Evolutionary conservation across 768 basidiomycete genomes (phyloP).

Genomic region (Naematelia encephala): DNA sequence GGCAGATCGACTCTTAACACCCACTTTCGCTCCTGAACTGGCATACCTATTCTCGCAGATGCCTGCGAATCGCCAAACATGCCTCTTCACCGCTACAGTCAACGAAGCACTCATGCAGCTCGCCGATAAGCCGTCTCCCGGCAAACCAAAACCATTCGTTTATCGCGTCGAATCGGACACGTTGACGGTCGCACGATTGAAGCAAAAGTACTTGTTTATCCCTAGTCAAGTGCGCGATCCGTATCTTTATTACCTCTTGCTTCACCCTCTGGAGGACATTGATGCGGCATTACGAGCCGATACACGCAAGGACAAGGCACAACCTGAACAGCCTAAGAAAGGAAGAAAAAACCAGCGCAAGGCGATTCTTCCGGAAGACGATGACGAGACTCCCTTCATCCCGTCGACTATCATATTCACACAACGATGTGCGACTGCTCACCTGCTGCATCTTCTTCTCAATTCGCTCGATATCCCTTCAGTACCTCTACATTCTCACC

Average conservation of each 20-base stretch:
- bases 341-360: slow-evolving; percentile 31
- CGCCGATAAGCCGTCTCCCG: slow-evolving; percentile 68
- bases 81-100: slow-evolving; percentile 92
- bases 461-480: slow-evolving; percentile 76
- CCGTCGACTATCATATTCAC: slow-evolving; percentile 95
- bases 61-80: slow-evolving; percentile 86
- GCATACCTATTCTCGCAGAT: slow-evolving; percentile 70
- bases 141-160: slow-evolving; percentile 82
- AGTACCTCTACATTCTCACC: slow-evolving; percentile 84
- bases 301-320: slow-evolving; percentile 7
- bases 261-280: slow-evolving; percentile 79
- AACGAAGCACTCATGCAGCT: slow-evolving; percentile 79
- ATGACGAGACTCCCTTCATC: slow-evolving; percentile 58
- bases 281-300: slow-evolving; percentile 59
- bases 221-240: slow-evolving; percentile 91
- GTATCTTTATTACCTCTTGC: slow-evolving; percentile 84
- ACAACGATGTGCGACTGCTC: slow-evolving; percentile 81
- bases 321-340: slow-evolving; percentile 19
- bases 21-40: slow-evolving; percentile 84
- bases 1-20: slow-evolving; percentile 85
- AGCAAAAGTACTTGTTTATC: slow-evolving; percentile 84
- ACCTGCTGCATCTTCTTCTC: slow-evolving; percentile 69
- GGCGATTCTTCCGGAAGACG: slow-evolving; percentile 47
- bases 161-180: slow-evolving; percentile 70
- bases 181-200: slow-evolving; percentile 82